Base-by-base conservation (phyloP, 2,329 filamentous ascomycete species). In the Endocalyx cinctus region DNA sequence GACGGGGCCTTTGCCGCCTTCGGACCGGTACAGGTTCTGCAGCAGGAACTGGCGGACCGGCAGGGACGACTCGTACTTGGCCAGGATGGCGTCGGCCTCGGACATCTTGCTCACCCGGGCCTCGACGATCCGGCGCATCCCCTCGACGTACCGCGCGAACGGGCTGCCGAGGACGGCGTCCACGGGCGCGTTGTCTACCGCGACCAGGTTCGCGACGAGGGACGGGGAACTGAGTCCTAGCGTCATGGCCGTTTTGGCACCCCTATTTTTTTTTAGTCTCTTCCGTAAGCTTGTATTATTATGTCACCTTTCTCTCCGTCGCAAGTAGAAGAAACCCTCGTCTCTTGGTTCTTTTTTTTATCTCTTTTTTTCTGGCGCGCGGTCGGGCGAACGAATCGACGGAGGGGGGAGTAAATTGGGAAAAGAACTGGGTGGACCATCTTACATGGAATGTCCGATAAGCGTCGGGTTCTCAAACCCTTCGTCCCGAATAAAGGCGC, bases 361-460 rank as follows among this genome's bases (percentile, higher is more conserved):
- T 16, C 19, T 28, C 11, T 14, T 22, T 10, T 20, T 17, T 16
- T 6, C 8, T 11, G 5, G 12, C 11, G 13, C 23, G 25, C 16
- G 32, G 11, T 10, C 15, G n/a, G n/a, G n/a, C n/a, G n/a, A n/a
- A n/a, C n/a, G n/a, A n/a, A n/a, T n/a, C n/a, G n/a, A n/a, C n/a
- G 22, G 23, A 15, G 14, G 22, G 26, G 33, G 27, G 18, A 8
- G 13, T 15, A 12, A 26, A 12, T n/a, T 6, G 25, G 16, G 33
- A 15, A 11, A 16, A 10, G n/a, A 28, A 7, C 19, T 22, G 7
- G 30, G 13, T 17, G 25, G 7, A 16, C 12, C 12, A 17, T 50
- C 73, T 51, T 61, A 85, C 90, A 97, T 97, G 2, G 87, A 95
- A 63, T 97, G 92, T 0, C 90, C 90, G 51, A 97, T 92, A 17